A percentile compares a stretch with the other conserved stretches of the same genome.
Evolutionary conservation across 1,284 basidiomycete species (phyloP).

Genomic region (Porogramme epimiltina): DNA sequence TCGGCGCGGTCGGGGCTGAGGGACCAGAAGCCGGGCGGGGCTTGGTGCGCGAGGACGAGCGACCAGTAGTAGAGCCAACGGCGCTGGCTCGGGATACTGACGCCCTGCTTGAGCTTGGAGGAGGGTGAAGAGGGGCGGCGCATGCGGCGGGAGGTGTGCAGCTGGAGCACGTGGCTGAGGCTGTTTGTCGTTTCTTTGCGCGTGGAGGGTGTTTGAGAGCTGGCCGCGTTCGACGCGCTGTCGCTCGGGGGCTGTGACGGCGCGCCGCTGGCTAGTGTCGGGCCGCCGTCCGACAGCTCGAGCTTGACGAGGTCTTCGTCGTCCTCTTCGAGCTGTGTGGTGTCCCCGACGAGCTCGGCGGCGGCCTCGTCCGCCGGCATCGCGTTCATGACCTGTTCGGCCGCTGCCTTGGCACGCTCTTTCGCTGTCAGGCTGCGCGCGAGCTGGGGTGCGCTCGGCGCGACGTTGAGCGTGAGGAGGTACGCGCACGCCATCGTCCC

Average conservation of each 20-base stretch:
- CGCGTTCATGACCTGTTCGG: slow-evolving; percentile 51
- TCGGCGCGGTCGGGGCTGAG: slow-evolving; percentile 21
- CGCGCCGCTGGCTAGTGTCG: background rate
- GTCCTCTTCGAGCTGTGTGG: slow-evolving; percentile 40
- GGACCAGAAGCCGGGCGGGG: slow-evolving; percentile 51
- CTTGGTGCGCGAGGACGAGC: slow-evolving; percentile 56
- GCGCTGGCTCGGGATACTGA: slow-evolving; percentile 76
- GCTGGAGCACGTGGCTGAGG: slow-evolving; percentile 60
- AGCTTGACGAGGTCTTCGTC: slow-evolving; percentile 33
- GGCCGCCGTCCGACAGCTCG: slow-evolving; percentile 15
- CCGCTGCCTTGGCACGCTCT: slow-evolving; percentile 38
- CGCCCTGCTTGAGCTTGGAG: slow-evolving; percentile 59
- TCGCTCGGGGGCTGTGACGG: too few species aligned
- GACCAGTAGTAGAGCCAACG: slow-evolving; percentile 78
- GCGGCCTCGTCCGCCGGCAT: slow-evolving; percentile 42
- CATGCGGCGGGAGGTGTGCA: slow-evolving; percentile 75
- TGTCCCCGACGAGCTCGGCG: slow-evolving; percentile 10
- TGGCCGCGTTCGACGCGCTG: too few species aligned
- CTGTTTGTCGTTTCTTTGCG: slow-evolving; percentile 28
- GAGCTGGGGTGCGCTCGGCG: slow-evolving; percentile 48
- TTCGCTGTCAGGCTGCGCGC: slow-evolving; percentile 41
- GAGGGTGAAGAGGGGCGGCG: slow-evolving; percentile 44
- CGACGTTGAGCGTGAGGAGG: slow-evolving; percentile 60
- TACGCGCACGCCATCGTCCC: slow-evolving; percentile 84
- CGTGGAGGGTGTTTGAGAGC: slow-evolving; percentile 29